Evolutionary conservation across 1,284 basidiomycete genomes (phyloP), one percentile per base, ranked within the genome.

Genomic region (Grifola frondosa): DNA sequence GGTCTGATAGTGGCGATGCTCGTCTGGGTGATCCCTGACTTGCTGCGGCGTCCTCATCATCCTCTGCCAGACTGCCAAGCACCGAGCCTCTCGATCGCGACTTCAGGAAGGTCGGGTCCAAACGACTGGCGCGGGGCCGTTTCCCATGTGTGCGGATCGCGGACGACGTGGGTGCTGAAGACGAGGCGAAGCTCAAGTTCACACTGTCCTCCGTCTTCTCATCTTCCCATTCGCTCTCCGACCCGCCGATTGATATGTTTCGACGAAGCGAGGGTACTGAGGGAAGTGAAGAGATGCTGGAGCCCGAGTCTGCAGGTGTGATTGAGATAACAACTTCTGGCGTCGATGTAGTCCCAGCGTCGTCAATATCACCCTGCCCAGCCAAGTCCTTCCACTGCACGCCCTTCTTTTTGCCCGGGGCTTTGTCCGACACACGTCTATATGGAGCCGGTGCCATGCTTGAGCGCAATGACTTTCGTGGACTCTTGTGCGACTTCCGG

Each of bases 371-470:
- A 8, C 91, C 92, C 59, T 88, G 85, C 6, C 92, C 92, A 5
- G 78, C 89, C 61, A 94, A 88, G 57, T 96, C 92, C 41, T 76
- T 80, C 92, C 92, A 96, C 57, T 93, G 84, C 13, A 96, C 88
- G 41, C 80, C 85, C 65, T 95, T 95, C 61, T 78, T 79, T 65
- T 84, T 70, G 33, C 65, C 65, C 44, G 74, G 77, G 49, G 77
- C 75, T 54, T 78, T 82, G 48, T 84, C 80, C 1, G 80, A 78
- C 13, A 71, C 71, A 41, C 78, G 73, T 35, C 80, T 72, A 56
- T 83, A 82, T 2, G 82, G 75, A 34, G 78, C 74, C 4, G 75
- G 64, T 13, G 67, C 67, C n/a, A 84, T 54, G 49, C 79, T 86
- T 11, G 81, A 75, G 13, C 85, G 80, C 38, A 84, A 55, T 3